Evolutionary conservation across 495 filamentous ascomycete genomes (phyloP), one percentile per base, ranked within the genome.

Genomic region (Penicillium robsamsonii): DNA sequence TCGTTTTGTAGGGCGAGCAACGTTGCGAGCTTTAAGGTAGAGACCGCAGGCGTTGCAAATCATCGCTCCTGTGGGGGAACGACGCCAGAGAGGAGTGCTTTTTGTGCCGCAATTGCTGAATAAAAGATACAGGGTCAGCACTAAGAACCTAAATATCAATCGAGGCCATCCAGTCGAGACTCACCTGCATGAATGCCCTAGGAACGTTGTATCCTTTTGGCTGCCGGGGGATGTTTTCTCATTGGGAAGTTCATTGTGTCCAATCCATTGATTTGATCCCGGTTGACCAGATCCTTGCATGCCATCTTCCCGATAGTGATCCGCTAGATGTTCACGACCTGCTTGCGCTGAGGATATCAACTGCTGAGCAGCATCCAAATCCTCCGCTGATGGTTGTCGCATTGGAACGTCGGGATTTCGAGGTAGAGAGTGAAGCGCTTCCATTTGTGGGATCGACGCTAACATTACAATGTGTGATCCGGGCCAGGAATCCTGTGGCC

Each of bases 21-120:
- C 86, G 66, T 99, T 97, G 42, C 94, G 84, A 20, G 92, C 91
- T 70, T 97, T 99, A 46, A 88, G 74, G 69, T 99, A 99, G 7
- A 99, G 81, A 22, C 94, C 94, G 66, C 94, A 99, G 12, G 94
- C 94, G 73, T 99, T 99, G 75, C 94, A 99, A 38, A 99, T 97
- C 47, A 90, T 96, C 43, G 89, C 87, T 40, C 94, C 94, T 49
- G 89, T 87, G 0, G 93, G 95, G 2, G 93, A 96, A 55, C 94
- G 84, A 58, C 94, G 84, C 94, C 94, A 99, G 48, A 99, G 80
- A 27, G 94, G 94, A 13, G 94, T 99, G 61, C 84, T 86, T 37
- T 90, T 95, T 6, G 94, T 99, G 44, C 86, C 86, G 68, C 94
- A 99, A 74, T 99, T 99, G 70, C 94, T 98, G 59, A 8, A 63